Conservation (phyloP, 2,329 filamentous ascomycete species). For the Fusarium chlamydosporum region DNA sequence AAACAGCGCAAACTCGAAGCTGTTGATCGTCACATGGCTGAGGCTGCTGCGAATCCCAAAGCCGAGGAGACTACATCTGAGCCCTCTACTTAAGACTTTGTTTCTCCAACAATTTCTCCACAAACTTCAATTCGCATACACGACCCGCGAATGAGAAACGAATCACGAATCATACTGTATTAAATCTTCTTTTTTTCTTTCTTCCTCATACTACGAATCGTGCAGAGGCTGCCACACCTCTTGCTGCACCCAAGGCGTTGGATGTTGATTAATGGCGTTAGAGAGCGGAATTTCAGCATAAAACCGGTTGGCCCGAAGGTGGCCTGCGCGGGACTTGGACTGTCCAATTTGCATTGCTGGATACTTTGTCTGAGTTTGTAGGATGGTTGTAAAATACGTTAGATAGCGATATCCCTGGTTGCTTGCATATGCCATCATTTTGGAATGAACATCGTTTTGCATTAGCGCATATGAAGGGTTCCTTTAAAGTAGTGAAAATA, state of each 20-base stretch:
- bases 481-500: not conserved
- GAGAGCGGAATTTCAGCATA: conserved; percentile 22
- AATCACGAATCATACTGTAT: conserved; percentile 22
- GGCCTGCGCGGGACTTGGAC: conserved; percentile 14
- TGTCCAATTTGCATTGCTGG: conserved; percentile 20
- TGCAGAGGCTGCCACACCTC: conserved; percentile 1
- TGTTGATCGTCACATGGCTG: conserved; percentile 48
- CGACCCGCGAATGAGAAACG: conserved; percentile 18
- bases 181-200: conserved; percentile 14
- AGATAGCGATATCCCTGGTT: conserved; percentile 20
- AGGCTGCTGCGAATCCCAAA: conserved; percentile 39
- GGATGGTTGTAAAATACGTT: conserved; percentile 17
- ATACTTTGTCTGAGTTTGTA: conserved; percentile 23
- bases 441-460: conserved; percentile 1
- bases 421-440: conserved; percentile 1
- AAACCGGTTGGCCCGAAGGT: conserved; percentile 1
- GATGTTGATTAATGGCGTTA: conserved; percentile 37
- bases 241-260: conserved; percentile 36
- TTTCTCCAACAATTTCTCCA: not conserved
- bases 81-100: not conserved
- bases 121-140: conserved; percentile 5
- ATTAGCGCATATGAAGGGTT: not conserved
- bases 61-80: conserved; percentile 9
- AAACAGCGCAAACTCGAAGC: conserved; percentile 47
- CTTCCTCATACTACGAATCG: conserved; percentile 1